Evolutionary conservation across 1,284 basidiomycete genomes (phyloP), one percentile per base, ranked within the genome.

Genomic region (Malassezia brasiliensis): DNA sequence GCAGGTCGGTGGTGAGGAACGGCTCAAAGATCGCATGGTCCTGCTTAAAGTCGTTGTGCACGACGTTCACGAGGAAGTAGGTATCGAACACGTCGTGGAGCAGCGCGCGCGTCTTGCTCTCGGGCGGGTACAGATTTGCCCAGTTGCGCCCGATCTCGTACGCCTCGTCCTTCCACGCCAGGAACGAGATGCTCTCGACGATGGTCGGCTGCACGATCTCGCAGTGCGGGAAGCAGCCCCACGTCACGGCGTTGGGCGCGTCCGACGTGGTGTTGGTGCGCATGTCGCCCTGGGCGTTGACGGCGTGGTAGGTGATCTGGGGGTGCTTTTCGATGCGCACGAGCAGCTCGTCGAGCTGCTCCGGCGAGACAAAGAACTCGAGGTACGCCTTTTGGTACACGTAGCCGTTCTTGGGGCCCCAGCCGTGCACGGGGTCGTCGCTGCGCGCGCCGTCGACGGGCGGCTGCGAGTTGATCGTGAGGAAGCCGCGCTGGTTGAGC

Each of bases 131-230:
- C 32, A 71, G 59, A 32, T 55, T 58, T 20, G 72, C 69, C 72
- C 72, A 74, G 53, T 68, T 63, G 38, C 72, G 60, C 36, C 72
- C 72, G 17, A 74, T 66, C 56, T 74, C 68, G 58, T 69, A 74
- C 12, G 72, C 72, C 61, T 74, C 72, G 38, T 74, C 72, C 65
- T 74, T 72, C 72, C 71, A 74, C 14, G 71, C 71, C 35, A 74
- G 54, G 66, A 74, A 74, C 35, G 68, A 71, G 58, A 74, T 74
- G 19, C 63, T 63, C 65, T 99, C 94, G 32, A 99, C 94, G 63
- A 98, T 93, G 19, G 94, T 99, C 28, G 93, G 91, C 75, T 98
- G 94, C 47, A 96, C 80, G 68, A 98, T 90, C 79, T 98, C 94
- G 76, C 89, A 17, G 57, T 72, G 69, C 8, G 94, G 93, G 81